Evolutionary conservation across 345 rosid genomes (phyloP).

Genomic region (Populus euphratica): DNA sequence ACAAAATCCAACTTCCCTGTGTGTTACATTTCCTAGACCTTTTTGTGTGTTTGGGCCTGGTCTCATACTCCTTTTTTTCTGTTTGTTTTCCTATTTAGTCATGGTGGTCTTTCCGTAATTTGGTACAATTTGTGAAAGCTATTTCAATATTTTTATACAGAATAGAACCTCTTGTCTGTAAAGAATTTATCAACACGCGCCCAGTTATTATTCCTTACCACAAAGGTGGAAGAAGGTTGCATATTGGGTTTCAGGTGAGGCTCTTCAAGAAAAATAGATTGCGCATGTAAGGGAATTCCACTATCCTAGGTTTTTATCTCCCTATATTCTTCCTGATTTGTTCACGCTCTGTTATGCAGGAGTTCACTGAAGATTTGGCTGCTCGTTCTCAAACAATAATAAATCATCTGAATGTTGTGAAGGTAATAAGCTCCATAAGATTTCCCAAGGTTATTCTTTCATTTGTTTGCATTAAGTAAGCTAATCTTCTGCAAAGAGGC

Average conservation of each 20-base stretch:
- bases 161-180: slow-evolving; percentile 92
- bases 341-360: slow-evolving; percentile 38
- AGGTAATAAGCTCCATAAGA: slow-evolving; percentile 37
- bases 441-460: not conserved
- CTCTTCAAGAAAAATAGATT: not conserved
- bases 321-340: not conserved
- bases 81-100: not conserved
- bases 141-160: slow-evolving; percentile 37
- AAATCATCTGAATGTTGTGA: slow-evolving; percentile 48
- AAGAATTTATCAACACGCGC: slow-evolving; percentile 57
- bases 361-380: slow-evolving; percentile 73
- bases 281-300: not conserved
- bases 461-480: not conserved
- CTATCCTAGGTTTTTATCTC: not conserved
- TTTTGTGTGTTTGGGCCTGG: not conserved
- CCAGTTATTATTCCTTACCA: slow-evolving; percentile 93
- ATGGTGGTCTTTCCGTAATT: not conserved
- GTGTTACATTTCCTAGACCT: not conserved
- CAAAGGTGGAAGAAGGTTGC: slow-evolving; percentile 94
- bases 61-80: not conserved
- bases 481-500: not conserved
- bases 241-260: slow-evolving; percentile 82
- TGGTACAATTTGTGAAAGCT: not conserved
- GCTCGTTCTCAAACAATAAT: slow-evolving; percentile 67
- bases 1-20: not conserved